phyloP scores from a whole-genome alignment of 495 filamentous ascomycete species.

The Neurospora sp. region DNA sequence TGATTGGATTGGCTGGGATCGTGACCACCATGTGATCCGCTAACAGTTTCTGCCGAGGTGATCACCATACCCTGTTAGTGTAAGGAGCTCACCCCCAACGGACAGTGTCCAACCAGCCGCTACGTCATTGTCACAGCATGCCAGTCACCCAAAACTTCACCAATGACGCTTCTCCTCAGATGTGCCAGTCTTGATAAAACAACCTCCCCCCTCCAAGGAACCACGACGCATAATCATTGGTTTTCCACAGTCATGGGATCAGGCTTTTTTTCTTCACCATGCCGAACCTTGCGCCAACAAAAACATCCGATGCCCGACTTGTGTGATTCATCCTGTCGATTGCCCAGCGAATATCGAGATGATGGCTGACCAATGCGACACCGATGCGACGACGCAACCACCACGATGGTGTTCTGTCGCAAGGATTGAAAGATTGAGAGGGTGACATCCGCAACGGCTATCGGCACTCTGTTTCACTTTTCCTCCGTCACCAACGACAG shows the following conservation, averaged over 20 bases:
- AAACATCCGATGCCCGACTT: neutral
- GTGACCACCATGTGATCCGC: neutral
- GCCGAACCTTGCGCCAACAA: neutral
- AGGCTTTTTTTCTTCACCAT: neutral
- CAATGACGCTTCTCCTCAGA: neutral
- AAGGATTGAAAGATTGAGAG: neutral
- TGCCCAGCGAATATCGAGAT: neutral
- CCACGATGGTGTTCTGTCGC: neutral
- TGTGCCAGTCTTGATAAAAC: neutral
- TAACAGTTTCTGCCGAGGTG: neutral
- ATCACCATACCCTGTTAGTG: neutral
- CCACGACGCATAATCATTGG: neutral
- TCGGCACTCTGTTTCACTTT: neutral
- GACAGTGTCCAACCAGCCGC: neutral
- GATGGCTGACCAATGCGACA: neutral
- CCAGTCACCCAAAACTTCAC: neutral
- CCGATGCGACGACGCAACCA: neutral
- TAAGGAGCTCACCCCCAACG: neutral
- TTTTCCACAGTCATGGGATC: neutral
- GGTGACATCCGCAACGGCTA: neutral
- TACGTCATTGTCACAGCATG: neutral
- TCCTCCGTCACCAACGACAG: neutral
- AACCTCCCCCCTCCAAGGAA: neutral
- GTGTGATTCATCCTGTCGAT: neutral
- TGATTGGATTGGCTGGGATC: neutral